phyloP scores from a whole-genome alignment of 805 yeast genomes.

The Nakazawaea ambrosiae region DNA sequence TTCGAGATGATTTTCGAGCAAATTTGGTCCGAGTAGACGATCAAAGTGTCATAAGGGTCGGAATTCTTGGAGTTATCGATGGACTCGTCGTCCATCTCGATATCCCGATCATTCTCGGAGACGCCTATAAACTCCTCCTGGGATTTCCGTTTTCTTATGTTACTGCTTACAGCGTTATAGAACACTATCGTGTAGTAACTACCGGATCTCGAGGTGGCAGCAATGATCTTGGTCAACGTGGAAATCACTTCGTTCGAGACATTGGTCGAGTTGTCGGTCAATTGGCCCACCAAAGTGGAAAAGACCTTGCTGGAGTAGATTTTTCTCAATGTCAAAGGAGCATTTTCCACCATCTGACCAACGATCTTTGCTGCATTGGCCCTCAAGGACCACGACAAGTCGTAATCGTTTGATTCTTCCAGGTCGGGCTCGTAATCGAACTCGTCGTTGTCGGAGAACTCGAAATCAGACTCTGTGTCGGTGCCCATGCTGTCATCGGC shows the following conservation, averaged over 20 bases:
- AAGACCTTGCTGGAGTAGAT: conserved; percentile 25
- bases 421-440: conserved; percentile 32
- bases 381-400: conserved; percentile 58
- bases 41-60: conserved; percentile 21
- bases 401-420: conserved; percentile 31
- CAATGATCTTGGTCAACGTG: conserved; percentile 35
- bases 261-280: conserved; percentile 37
- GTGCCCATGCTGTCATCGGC: conserved; percentile 26
- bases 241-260: conserved; percentile 45
- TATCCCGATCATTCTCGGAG: conserved; percentile 7
- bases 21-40: conserved; percentile 9
- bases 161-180: conserved; percentile 17
- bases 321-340: conserved; percentile 28
- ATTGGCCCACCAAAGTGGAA: conserved; percentile 24
- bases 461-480: conserved; percentile 28
- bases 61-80: conserved; percentile 25
- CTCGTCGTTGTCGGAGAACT: conserved; percentile 23
- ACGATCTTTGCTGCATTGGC: conserved; percentile 40
- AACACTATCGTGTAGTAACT: conserved; percentile 23
- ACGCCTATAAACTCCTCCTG: conserved; percentile 1
- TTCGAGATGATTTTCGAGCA: conserved; percentile 15
- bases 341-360: conserved; percentile 27
- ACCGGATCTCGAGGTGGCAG: conserved; percentile 21
- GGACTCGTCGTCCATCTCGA: conserved; percentile 25
- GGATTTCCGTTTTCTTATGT: conserved; percentile 15